Evolutionary conservation across 495 filamentous ascomycete species (phyloP).

Genomic region (Xylaria scruposa): DNA sequence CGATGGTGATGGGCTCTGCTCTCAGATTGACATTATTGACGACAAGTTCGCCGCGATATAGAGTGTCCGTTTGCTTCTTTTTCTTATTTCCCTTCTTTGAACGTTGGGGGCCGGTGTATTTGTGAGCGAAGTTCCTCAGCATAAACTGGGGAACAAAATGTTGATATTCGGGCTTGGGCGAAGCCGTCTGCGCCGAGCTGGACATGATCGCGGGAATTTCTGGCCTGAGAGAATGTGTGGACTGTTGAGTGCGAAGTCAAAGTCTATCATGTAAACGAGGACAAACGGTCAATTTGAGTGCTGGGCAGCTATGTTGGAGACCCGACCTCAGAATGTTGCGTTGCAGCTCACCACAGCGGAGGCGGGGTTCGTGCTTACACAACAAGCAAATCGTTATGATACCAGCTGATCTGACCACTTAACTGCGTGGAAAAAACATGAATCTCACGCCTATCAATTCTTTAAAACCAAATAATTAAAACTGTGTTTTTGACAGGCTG

Average conservation of each 20-base stretch:
- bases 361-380: conserved; percentile 3
- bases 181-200: neutral
- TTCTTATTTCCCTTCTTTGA: conserved; percentile 26
- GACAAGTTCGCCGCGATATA: conserved; percentile 35
- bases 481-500: neutral
- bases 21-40: conserved; percentile 35
- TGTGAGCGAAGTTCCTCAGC: conserved; percentile 50
- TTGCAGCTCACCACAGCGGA: neutral
- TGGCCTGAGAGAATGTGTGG: neutral
- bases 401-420: neutral
- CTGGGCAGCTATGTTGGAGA: neutral
- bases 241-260: neutral
- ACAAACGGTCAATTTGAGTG: neutral
- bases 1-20: conserved; percentile 33
- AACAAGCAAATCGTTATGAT: neutral
- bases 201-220: neutral
- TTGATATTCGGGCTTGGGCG: conserved; percentile 45
- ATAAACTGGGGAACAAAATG: conserved; percentile 58
- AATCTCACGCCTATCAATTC: neutral
- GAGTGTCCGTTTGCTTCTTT: conserved; percentile 32
- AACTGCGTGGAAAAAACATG: neutral
- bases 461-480: neutral
- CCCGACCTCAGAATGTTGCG: neutral
- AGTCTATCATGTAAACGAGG: neutral
- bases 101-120: conserved; percentile 26